These are phyloP conservation scores for Vinca major DNA, from an alignment of 305 asterid species.

Conservation along the genomic window DNA sequence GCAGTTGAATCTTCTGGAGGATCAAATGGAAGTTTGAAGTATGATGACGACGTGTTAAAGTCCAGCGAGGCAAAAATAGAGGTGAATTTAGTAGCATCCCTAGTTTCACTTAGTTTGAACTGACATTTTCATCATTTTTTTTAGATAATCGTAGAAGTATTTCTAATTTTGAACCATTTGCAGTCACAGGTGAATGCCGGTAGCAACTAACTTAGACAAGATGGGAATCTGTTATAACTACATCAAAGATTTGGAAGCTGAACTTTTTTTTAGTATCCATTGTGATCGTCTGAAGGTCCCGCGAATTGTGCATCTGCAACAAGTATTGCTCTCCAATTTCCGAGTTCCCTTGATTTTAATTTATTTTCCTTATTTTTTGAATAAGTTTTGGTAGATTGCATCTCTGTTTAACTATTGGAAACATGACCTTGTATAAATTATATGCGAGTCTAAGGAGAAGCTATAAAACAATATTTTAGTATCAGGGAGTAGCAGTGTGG, in stretches of 20 bases:
- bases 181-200: conserved; percentile 19
- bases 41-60: conserved; percentile 15
- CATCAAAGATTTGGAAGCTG: conserved; percentile 16
- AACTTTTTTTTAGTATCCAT: conserved; percentile 1
- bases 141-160: background rate
- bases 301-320: background rate
- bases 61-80: conserved; percentile 18
- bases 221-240: conserved; percentile 38
- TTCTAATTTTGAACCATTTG: conserved; percentile 4
- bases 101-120: conserved; percentile 28
- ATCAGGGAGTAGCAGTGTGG: background rate
- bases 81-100: conserved; percentile 17
- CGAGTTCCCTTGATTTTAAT: background rate
- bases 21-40: conserved; percentile 34
- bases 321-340: background rate
- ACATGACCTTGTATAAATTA: conserved; percentile 7
- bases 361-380: background rate
- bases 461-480: background rate
- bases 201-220: conserved; percentile 20
- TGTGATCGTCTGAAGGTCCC: background rate
- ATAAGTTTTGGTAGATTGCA: conserved; percentile 8
- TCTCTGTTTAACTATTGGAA: background rate
- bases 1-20: conserved; percentile 31
- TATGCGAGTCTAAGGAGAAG: background rate
- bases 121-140: conserved; percentile 6